A percentile compares a stretch with the other conserved stretches of the same genome.
Evolutionary conservation across 176 grass and related monocot species (phyloP).

Genomic region (Thinopyrum elongatum): DNA sequence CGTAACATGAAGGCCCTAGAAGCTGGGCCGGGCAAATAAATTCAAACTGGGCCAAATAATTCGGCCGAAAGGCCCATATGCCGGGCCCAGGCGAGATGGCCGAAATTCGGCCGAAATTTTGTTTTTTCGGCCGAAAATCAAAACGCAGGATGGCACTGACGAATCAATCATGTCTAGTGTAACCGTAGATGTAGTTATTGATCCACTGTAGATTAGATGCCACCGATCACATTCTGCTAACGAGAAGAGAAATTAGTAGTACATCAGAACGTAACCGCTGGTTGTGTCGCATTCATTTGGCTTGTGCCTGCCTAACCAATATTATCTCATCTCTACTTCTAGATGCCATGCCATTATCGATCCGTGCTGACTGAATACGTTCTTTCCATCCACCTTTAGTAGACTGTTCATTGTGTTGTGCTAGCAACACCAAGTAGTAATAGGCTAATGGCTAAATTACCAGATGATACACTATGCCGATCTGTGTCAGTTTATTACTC

Average conservation of each 20-base stretch:
- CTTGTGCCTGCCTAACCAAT: neutral
- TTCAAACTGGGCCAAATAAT: too few species aligned
- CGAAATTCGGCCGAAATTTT: too few species aligned
- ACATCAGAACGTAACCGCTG: neutral
- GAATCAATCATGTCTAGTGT: neutral
- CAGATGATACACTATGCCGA: neutral
- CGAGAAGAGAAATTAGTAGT: neutral
- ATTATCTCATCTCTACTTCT: neutral
- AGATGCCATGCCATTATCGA: neutral
- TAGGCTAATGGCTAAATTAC: neutral
- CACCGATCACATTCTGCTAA: neutral
- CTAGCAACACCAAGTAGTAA: neutral
- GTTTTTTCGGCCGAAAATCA: too few species aligned
- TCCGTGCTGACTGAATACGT: neutral
- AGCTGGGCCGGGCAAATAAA: too few species aligned
- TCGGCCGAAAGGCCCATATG: too few species aligned
- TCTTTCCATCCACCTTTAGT: neutral
- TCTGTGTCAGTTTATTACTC: neutral
- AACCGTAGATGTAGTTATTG: neutral
- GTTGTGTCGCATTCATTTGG: neutral
- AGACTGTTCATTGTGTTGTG: neutral
- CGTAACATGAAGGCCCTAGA: too few species aligned
- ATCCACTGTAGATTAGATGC: neutral
- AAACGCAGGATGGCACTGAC: too few species aligned
- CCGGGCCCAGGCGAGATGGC: too few species aligned